These are phyloP conservation scores for Fusarium sp. DNA, from an alignment of 2,329 filamentous ascomycete genomes.

Conservation along the genomic window DNA sequence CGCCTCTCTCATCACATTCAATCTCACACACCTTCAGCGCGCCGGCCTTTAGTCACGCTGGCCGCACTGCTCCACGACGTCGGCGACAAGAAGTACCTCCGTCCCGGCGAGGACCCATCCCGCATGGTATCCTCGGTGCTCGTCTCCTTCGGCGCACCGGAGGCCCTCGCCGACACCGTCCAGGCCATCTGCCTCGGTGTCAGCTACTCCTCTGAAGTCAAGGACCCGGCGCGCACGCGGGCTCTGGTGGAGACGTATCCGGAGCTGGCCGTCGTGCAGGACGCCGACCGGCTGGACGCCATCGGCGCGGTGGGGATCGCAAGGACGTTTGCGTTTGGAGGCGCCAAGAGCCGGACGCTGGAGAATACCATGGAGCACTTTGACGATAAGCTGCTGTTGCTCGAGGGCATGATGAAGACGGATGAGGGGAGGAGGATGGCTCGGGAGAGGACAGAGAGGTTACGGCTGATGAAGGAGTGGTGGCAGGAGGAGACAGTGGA, in stretches of 20 bases:
- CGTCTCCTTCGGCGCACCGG: conserved; percentile 65
- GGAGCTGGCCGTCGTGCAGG: conserved; percentile 80
- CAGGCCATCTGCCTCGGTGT: conserved; percentile 81
- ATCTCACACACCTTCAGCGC: conserved; percentile 57
- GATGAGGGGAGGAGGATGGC: conserved; percentile 66
- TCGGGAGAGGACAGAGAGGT: conserved; percentile 63
- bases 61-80: conserved; percentile 87
- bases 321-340: conserved; percentile 73
- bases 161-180: conserved; percentile 72
- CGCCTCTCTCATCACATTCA: conserved; percentile 77
- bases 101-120: conserved; percentile 66
- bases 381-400: conserved; percentile 76
- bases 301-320: conserved; percentile 89
- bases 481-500: conserved; percentile 65
- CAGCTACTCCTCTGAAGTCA: conserved; percentile 80
- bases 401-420: conserved; percentile 76
- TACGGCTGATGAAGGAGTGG: conserved; percentile 68
- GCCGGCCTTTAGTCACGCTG: conserved; percentile 70
- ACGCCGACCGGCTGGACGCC: conserved; percentile 92
- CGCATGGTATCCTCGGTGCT: conserved; percentile 70
- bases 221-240: conserved; percentile 71
- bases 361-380: conserved; percentile 79
- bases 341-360: conserved; percentile 71
- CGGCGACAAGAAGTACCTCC: conserved; percentile 84
- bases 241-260: conserved; percentile 74